Conservation (phyloP, 495 filamentous ascomycete genomes). For the Schizothecium vesticola region DNA sequence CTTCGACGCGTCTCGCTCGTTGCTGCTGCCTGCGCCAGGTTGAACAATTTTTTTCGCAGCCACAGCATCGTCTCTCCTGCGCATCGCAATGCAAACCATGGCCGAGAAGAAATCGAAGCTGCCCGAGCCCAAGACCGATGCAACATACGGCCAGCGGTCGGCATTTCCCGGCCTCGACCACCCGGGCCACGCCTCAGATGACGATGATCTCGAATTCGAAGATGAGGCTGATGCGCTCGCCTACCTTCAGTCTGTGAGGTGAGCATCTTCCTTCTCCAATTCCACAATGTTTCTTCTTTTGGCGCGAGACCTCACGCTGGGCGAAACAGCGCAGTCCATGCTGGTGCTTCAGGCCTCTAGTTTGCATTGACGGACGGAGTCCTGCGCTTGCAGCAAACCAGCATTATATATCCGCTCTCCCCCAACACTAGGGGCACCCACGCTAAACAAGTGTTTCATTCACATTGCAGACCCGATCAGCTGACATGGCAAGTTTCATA, state of each 20-base stretch:
- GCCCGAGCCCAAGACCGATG: conserved; percentile 44
- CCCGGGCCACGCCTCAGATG: conserved; percentile 29
- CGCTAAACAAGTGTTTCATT: conserved; percentile 27
- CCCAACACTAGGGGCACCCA: neutral
- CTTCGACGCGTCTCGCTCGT: neutral
- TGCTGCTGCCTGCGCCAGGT: neutral
- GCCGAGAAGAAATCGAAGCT: conserved; percentile 14
- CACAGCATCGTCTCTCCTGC: no score
- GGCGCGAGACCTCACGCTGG: conserved; percentile 12
- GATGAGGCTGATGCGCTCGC: conserved; percentile 59
- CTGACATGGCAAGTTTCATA: conserved; percentile 48
- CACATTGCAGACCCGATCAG: conserved; percentile 21
- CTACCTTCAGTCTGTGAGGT: conserved; percentile 80
- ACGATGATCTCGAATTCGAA: conserved; percentile 51
- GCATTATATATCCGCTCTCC: no score
- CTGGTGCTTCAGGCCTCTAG: no score
- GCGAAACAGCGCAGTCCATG: neutral
- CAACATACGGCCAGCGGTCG: conserved; percentile 67
- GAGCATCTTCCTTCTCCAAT: conserved; percentile 30
- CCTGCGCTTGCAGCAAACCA: no score
- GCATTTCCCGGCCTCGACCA: conserved; percentile 72
- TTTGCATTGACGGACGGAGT: no score
- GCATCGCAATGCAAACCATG: neutral
- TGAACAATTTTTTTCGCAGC: neutral
- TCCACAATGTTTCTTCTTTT: conserved; percentile 3